phyloP scores from a whole-genome alignment of 805 yeast genomes.

The Alloascoidea hylecoeti region DNA sequence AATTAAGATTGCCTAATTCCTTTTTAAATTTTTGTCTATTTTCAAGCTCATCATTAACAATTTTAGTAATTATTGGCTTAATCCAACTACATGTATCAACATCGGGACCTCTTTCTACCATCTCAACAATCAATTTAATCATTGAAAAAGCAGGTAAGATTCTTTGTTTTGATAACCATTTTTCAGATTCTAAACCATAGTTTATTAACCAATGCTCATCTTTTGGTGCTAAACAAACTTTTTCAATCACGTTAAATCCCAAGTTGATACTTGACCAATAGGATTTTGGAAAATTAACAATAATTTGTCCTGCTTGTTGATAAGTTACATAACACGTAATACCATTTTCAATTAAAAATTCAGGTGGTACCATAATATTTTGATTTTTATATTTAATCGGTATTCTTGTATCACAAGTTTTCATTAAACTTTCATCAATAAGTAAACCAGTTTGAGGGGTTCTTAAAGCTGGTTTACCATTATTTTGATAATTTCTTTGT shows the following conservation, averaged over 20 bases:
- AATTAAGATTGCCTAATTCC: not conserved
- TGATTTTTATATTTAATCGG: constrained; percentile 67
- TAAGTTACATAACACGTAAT: constrained; percentile 37
- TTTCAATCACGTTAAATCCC: constrained; percentile 49
- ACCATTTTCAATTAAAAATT: constrained; percentile 26
- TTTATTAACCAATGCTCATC: constrained; percentile 32
- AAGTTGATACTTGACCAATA: constrained; percentile 79
- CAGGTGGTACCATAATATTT: constrained; percentile 60
- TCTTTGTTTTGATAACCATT: constrained; percentile 33
- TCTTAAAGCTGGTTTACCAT: constrained; percentile 5
- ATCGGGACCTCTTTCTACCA: constrained; percentile 19
- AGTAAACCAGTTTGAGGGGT: constrained; percentile 17
- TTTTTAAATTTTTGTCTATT: not conserved
- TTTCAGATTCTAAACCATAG: constrained; percentile 30
- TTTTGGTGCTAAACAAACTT: constrained; percentile 38
- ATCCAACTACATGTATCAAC: constrained; percentile 10
- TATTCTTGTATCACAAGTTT: constrained; percentile 28
- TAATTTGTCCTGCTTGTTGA: constrained; percentile 68
- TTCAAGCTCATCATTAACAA: constrained; percentile 24
- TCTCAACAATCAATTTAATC: constrained; percentile 30
- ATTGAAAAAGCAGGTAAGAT: constrained; percentile 39
- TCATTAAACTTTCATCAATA: not conserved
- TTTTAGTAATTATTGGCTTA: constrained; percentile 17
- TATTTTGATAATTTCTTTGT: not conserved
- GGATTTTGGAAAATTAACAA: constrained; percentile 80